Evolutionary conservation across 1,139 yeast species (phyloP).

Genomic region (Spencermartinsiella ligniputridi): DNA sequence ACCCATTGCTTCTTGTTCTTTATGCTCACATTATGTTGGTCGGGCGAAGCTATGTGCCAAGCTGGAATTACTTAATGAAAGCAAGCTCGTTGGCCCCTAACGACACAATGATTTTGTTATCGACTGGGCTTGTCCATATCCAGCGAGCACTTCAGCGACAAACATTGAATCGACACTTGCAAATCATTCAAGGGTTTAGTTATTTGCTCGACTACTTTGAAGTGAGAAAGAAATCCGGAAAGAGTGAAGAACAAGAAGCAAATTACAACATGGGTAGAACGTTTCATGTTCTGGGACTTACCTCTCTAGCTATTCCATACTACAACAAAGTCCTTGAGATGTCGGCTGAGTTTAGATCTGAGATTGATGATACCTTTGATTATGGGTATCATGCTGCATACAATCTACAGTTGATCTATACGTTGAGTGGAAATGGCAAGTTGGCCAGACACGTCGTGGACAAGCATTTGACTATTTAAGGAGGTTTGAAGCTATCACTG

Average conservation of each 20-base stretch:
- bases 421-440: slow-evolving; percentile 63
- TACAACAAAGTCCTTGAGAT: slow-evolving; percentile 59
- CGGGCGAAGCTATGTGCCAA: slow-evolving; percentile 78
- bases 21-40: slow-evolving; percentile 78
- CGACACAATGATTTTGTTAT: slow-evolving; percentile 75
- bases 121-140: slow-evolving; percentile 76
- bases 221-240: slow-evolving; percentile 38
- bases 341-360: slow-evolving; percentile 24
- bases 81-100: slow-evolving; percentile 40
- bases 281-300: slow-evolving; percentile 77
- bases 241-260: slow-evolving; percentile 66
- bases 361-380: slow-evolving; percentile 44
- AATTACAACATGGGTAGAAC: slow-evolving; percentile 79
- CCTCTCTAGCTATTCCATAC: slow-evolving; percentile 64
- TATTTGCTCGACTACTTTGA: slow-evolving; percentile 68
- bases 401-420: slow-evolving; percentile 71
- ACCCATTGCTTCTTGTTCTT: slow-evolving; percentile 67
- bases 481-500: too few relatives aligned
- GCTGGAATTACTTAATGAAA: slow-evolving; percentile 62
- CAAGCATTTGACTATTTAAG: slow-evolving; percentile 45
- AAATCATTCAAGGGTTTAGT: slow-evolving; percentile 80
- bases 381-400: slow-evolving; percentile 79
- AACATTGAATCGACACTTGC: slow-evolving; percentile 79
- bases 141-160: slow-evolving; percentile 91
- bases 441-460: slow-evolving; percentile 63